Evolutionary conservation across 2,329 filamentous ascomycete genomes (phyloP), one percentile per base, ranked within the genome.

Genomic region (Apiospora hydei): DNA sequence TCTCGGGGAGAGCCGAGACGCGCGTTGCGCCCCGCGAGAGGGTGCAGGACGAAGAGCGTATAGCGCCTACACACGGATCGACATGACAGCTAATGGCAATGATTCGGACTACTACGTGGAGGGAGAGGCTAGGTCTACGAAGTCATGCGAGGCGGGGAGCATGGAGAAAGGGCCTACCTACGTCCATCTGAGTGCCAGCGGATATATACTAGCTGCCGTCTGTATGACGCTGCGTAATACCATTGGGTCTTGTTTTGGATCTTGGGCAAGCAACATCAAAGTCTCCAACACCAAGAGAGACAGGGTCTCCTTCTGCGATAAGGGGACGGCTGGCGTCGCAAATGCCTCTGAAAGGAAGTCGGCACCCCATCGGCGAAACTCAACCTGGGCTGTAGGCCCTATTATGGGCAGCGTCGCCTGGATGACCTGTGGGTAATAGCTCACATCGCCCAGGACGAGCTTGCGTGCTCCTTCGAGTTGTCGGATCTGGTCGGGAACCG

Each of bases 301-400:
- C 84, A 96, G 87, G 73, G 91, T 91, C 86, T 92, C 94, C 86
- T 98, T 99, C 81, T 93, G 91, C 70, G 92, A 88, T 72, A 90
- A 86, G 26, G 92, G 86, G 77, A 98, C 87, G 30, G 93, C 90
- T n/a, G 97, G 96, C 73, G 94, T 97, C 72, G 96, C 93, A 84
- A 99, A 98, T 2, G 95, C 95, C 85, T 99, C 96, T 71, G 96
- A 95, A 61, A 99, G 87, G 80, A 99, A 99, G 74, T 98, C 95
- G 74, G 95, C 92, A 38, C 96, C 96, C 96, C 96, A 99, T 92
- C 95, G 88, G 83, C 95, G 93, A 78, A 98, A 86, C 83, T 97
- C 94, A 71, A 98, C 84, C 73, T 90, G 88, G 75, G 94, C 89
- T 75, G 88, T 87, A 69, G 93, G 90, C 73, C 92, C 91, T 82